Percentiles rank a stretch among this genome's conserved stretches.
Conservation (phyloP, 1,284 basidiomycete species). For the Apiotrichum siamense region DNA sequence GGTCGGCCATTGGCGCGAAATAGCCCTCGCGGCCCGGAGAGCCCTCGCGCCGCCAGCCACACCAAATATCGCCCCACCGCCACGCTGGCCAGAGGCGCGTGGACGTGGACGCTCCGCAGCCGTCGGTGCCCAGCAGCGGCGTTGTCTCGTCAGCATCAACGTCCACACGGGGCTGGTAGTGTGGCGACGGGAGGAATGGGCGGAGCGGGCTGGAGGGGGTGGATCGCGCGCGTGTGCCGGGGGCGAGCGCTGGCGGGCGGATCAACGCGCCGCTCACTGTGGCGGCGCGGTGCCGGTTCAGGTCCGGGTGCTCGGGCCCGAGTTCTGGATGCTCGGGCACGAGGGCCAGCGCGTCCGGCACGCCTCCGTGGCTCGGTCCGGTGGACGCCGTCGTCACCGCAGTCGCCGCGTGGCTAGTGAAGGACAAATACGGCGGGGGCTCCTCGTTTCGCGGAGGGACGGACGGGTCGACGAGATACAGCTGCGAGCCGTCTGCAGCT, state of each 20-base stretch:
- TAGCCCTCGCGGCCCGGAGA: conserved; percentile 20
- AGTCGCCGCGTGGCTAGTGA: conserved; percentile 1
- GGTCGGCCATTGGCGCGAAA: conserved; percentile 33
- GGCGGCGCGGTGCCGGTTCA: too few relatives aligned
- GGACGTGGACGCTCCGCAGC: background rate
- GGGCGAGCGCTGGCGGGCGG: too few relatives aligned
- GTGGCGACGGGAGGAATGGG: background rate
- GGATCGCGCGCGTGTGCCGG: too few relatives aligned
- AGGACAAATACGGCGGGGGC: conserved; percentile 39
- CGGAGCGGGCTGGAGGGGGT: background rate
- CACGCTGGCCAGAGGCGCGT: too few relatives aligned
- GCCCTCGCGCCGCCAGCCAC: conserved; percentile 5
- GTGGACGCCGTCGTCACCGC: background rate
- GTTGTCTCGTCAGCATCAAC: conserved; percentile 28
- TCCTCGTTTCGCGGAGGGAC: conserved; percentile 30
- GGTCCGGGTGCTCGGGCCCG: too few relatives aligned
- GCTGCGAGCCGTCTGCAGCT: conserved; percentile 38
- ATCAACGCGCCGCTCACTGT: too few relatives aligned
- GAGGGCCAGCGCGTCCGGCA: too few relatives aligned
- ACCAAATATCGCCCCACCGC: background rate
- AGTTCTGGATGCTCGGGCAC: too few relatives aligned
- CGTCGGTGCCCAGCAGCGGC: conserved; percentile 24
- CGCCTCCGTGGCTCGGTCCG: background rate
- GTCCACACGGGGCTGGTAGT: background rate
- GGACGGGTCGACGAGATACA: conserved; percentile 35